A percentile compares a stretch with the other conserved stretches of the same genome.
Evolutionary conservation across 805 yeast genomes (phyloP).

Genomic region (Spathaspora girioi): DNA sequence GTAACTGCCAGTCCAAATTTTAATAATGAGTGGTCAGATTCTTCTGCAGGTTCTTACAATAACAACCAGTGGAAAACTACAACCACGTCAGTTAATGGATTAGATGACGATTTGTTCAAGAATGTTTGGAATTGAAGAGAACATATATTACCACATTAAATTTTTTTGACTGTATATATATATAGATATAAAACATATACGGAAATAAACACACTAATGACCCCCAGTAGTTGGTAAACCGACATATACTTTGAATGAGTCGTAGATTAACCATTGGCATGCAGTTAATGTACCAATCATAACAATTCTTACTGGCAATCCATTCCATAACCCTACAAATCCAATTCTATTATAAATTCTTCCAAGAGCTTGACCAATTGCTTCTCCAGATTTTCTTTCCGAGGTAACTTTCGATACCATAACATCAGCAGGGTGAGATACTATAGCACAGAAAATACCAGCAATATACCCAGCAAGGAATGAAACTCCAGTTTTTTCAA

Average conservation of each 20-base stretch:
- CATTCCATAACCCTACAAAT: slow-evolving; percentile 90
- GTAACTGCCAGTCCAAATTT: slow-evolving; percentile 12
- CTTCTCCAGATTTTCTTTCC: slow-evolving; percentile 62
- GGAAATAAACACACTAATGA: slow-evolving; percentile 2
- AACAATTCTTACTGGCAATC: slow-evolving; percentile 87
- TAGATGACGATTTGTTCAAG: slow-evolving; percentile 65
- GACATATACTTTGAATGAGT: slow-evolving; percentile 88
- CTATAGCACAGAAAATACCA: slow-evolving; percentile 93
- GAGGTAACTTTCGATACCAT: slow-evolving; percentile 92
- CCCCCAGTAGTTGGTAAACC: slow-evolving; percentile 94
- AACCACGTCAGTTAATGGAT: slow-evolving; percentile 6
- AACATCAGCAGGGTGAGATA: slow-evolving; percentile 98
- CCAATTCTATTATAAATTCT: slow-evolving; percentile 84
- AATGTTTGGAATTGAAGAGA: slow-evolving; percentile 56
- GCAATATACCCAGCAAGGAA: slow-evolving; percentile 96
- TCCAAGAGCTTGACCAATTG: slow-evolving; percentile 59
- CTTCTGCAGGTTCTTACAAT: slow-evolving; percentile 9
- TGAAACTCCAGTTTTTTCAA: slow-evolving; percentile 90
- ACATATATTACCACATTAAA: too few relatives aligned
- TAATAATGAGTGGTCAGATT: slow-evolving; percentile 36
- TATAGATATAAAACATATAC: not conserved
- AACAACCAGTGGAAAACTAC: slow-evolving; percentile 1
- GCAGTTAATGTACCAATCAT: slow-evolving; percentile 98
- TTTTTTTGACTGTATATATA: not conserved
- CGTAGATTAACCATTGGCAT: slow-evolving; percentile 95